phyloP scores from a whole-genome alignment of 768 basidiomycete genomes.

The Phallus indusiatus region DNA sequence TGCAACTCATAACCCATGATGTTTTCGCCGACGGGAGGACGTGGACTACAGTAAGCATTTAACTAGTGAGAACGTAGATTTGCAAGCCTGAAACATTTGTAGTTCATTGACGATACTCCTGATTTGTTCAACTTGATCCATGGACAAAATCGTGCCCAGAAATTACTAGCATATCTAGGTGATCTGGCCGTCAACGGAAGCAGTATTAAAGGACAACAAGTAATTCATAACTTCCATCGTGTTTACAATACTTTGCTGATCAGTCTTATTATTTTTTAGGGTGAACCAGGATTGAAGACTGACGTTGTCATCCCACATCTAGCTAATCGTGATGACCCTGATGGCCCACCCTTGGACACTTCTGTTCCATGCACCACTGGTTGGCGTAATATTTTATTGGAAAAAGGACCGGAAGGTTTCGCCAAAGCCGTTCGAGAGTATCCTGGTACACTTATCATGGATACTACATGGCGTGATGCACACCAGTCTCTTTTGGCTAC shows the following conservation, averaged over 20 bases:
- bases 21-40: constrained; percentile 94
- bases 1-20: constrained; percentile 94
- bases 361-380: constrained; percentile 76
- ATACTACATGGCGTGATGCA: constrained; percentile 99
- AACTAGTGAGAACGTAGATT: neutral
- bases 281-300: constrained; percentile 88
- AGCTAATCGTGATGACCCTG: constrained; percentile 65
- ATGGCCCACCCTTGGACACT: constrained; percentile 65
- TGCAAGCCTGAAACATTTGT: neutral
- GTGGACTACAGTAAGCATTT: constrained; percentile 76
- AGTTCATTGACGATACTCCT: constrained; percentile 99
- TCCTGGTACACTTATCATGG: constrained; percentile 92
- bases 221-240: constrained; percentile 19
- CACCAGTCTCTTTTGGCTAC: constrained; percentile 98
- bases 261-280: constrained; percentile 28
- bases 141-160: constrained; percentile 97
- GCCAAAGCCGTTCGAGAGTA: constrained; percentile 97
- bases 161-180: constrained; percentile 91
- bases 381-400: constrained; percentile 98
- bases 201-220: constrained; percentile 89
- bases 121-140: constrained; percentile 98
- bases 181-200: constrained; percentile 98
- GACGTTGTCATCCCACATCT: constrained; percentile 81
- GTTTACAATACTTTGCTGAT: neutral
- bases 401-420: constrained; percentile 95